Evolutionary conservation across 139 green algal species (phyloP).

Genomic region (Chlorella sp.): DNA sequence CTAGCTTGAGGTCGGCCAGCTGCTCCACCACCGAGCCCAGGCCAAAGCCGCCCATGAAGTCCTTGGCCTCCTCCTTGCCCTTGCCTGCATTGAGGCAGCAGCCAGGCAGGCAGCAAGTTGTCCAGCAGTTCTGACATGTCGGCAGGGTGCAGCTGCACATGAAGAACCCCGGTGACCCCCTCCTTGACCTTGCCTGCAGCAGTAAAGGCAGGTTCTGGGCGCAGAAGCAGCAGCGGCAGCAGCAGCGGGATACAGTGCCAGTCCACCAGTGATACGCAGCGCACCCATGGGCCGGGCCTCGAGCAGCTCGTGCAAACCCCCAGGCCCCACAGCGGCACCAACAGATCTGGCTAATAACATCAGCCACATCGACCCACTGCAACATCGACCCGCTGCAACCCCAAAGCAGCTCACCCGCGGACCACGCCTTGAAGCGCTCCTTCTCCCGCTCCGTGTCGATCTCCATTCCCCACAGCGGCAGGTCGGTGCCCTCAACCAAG

Average conservation of each 20-base stretch:
- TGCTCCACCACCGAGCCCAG: conserved; percentile 78
- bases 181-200: too few species aligned
- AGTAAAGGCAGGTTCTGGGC: too few species aligned
- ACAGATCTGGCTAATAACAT: too few species aligned
- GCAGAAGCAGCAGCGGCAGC: not conserved
- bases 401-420: conserved; percentile 8
- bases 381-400: not conserved
- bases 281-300: too few species aligned
- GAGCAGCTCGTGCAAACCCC: too few species aligned
- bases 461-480: conserved; percentile 94
- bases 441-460: conserved; percentile 85
- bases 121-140: not conserved
- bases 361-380: too few species aligned
- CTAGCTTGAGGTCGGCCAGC: conserved; percentile 93
- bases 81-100: too few species aligned
- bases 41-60: conserved; percentile 87
- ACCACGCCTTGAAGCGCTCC: conserved; percentile 64
- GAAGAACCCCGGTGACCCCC: too few species aligned
- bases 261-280: too few species aligned
- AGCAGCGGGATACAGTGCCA: not conserved
- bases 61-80: conserved; percentile 48
- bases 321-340: too few species aligned
- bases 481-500: conserved; percentile 85
- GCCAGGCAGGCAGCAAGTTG: not conserved
- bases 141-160: not conserved